Conservation (phyloP, 2,329 filamentous ascomycete genomes). For the Aspergillus pseudonomiae region DNA sequence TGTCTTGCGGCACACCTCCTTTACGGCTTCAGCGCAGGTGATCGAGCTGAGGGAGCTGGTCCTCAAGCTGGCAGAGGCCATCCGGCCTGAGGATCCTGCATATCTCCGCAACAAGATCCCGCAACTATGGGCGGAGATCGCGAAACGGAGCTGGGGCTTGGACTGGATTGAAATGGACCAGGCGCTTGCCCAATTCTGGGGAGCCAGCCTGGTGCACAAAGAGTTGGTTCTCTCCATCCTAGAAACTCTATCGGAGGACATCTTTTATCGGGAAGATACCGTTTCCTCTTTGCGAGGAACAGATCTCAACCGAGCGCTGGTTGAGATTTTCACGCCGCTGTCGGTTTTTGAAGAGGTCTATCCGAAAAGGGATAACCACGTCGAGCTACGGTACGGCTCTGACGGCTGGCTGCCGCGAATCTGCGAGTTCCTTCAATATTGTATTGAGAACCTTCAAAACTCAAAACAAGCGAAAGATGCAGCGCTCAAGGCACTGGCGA, state of each 20-base stretch:
- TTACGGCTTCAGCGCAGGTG: constrained; percentile 68
- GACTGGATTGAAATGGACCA: constrained; percentile 96
- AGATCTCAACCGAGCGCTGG: constrained; percentile 82
- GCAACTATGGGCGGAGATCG: constrained; percentile 91
- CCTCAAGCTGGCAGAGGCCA: constrained; percentile 72
- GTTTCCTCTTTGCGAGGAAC: constrained; percentile 81
- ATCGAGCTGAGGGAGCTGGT: constrained; percentile 74
- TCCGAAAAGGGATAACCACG: constrained; percentile 69
- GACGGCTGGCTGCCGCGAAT: constrained; percentile 88
- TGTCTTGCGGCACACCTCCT: constrained; percentile 83
- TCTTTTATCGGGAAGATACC: constrained; percentile 88
- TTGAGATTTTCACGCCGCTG: constrained; percentile 89
- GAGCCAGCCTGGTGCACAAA: constrained; percentile 66
- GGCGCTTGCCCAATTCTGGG: constrained; percentile 79
- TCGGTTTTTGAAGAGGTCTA: constrained; percentile 74
- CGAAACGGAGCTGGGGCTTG: constrained; percentile 88
- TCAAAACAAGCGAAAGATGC: constrained; percentile 70
- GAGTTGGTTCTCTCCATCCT: constrained; percentile 86
- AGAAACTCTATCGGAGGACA: constrained; percentile 90
- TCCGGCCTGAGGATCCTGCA: constrained; percentile 71
- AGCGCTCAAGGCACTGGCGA: constrained; percentile 74
- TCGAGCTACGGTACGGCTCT: constrained; percentile 72
- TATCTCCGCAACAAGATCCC: constrained; percentile 93
- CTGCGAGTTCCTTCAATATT: constrained; percentile 72
- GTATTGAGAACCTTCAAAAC: constrained; percentile 66